These are phyloP conservation scores for Coffea canephora DNA, from an alignment of 257 asterid species.

Conservation along the genomic window DNA sequence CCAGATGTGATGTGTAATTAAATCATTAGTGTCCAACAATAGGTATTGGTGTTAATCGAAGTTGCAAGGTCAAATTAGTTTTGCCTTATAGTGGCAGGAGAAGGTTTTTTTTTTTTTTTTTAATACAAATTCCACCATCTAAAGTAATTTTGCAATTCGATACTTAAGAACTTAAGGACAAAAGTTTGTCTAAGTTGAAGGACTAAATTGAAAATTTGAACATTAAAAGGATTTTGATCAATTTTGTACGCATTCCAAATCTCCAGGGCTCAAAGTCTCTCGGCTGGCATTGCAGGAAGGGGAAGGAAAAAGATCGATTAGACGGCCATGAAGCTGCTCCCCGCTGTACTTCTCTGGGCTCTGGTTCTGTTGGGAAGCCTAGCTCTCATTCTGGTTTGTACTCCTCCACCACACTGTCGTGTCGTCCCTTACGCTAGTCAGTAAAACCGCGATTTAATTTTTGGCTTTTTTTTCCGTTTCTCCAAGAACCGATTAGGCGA, in stretches of 20 bases:
- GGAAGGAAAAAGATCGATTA: background rate
- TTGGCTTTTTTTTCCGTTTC: background rate
- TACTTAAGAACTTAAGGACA: constrained; percentile 11
- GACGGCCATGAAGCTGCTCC: constrained; percentile 33
- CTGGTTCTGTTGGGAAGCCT: constrained; percentile 65
- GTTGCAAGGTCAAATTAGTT: too few relatives aligned
- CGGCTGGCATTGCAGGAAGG: background rate
- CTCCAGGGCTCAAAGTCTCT: background rate
- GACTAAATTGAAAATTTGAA: background rate
- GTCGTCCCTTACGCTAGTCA: background rate
- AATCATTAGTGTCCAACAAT: too few relatives aligned
- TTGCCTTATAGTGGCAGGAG: too few relatives aligned
- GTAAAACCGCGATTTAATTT: background rate
- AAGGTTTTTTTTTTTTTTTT: too few relatives aligned
- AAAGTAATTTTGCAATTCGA: background rate
- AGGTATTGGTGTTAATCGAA: too few relatives aligned
- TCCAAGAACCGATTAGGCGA: constrained; percentile 65
- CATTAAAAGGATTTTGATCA: too few relatives aligned
- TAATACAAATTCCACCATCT: too few relatives aligned
- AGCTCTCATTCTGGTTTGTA: constrained; percentile 61
- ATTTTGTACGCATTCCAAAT: too few relatives aligned
- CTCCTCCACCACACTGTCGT: background rate
- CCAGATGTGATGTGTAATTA: too few relatives aligned
- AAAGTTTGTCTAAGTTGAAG: constrained; percentile 29
- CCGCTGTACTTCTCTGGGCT: constrained; percentile 56